These are phyloP conservation scores for Sicyos baderoa DNA, from an alignment of 306 rosid species.

Conservation along the genomic window DNA sequence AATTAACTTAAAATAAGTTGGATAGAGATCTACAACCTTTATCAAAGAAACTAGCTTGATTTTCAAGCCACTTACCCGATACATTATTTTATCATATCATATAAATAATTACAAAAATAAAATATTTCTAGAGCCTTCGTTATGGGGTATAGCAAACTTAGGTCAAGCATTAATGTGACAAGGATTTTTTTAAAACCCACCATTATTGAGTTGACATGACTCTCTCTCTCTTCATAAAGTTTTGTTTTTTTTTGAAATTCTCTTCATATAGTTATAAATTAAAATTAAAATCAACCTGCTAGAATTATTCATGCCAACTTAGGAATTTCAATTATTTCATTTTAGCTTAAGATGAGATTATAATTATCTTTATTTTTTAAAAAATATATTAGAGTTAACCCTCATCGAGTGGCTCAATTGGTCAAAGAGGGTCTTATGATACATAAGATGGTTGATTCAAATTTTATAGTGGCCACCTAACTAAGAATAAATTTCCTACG, in stretches of 20 bases:
- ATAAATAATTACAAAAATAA: neutral
- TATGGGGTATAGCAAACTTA: conserved; percentile 7
- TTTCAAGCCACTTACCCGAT: neutral
- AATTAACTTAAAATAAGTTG: neutral
- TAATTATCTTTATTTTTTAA: neutral
- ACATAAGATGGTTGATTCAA: too few species aligned
- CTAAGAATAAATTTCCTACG: too few species aligned
- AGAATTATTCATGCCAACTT: neutral
- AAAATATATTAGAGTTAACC: too few species aligned
- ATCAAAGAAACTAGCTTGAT: conserved; percentile 1
- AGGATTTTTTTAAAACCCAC: neutral
- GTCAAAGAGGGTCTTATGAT: too few species aligned
- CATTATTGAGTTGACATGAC: conserved; percentile 4
- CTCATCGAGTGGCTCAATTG: too few species aligned
- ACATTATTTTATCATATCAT: neutral
- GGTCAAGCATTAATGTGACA: conserved; percentile 14
- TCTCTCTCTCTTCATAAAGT: neutral
- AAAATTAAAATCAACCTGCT: neutral
- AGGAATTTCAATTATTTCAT: neutral
- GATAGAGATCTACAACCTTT: conserved; percentile 14
- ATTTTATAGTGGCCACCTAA: too few species aligned
- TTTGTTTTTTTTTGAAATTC: neutral
- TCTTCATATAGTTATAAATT: neutral
- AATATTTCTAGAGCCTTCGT: conserved; percentile 12
- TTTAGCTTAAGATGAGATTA: neutral